Evolutionary conservation across 352 stramenopile species (phyloP).

Genomic region (Pythium brassicae): DNA sequence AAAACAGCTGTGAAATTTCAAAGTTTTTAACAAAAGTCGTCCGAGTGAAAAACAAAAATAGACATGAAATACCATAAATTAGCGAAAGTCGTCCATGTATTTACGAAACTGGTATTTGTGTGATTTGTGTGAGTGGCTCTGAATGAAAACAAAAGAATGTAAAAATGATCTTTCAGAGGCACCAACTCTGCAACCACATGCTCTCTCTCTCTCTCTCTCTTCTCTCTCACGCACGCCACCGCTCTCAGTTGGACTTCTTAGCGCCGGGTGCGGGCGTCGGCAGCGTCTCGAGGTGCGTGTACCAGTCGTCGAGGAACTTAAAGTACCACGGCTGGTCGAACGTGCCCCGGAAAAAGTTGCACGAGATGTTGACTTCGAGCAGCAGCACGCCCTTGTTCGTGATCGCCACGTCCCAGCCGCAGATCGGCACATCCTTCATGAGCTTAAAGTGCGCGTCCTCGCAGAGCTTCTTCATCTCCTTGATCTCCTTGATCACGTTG

Average conservation of each 20-base stretch:
- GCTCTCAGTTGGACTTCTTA: conserved; percentile 40
- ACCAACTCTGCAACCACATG: neutral
- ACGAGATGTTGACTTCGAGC: conserved; percentile 91
- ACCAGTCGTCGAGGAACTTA: conserved; percentile 84
- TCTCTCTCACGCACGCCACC: neutral
- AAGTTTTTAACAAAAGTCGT: neutral
- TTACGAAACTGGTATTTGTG: too few relatives aligned
- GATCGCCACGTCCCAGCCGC: conserved; percentile 91
- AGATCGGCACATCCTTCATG: conserved; percentile 90
- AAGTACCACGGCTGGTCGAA: conserved; percentile 90
- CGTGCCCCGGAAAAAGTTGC: conserved; percentile 93
- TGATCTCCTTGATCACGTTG: conserved; percentile 86
- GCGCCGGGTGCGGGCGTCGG: conserved; percentile 21
- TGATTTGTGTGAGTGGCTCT: too few relatives aligned
- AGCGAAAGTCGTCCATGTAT: too few relatives aligned
- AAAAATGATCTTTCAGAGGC: neutral
- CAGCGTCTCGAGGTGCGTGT: conserved; percentile 61
- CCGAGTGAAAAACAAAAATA: neutral
- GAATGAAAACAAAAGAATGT: too few relatives aligned
- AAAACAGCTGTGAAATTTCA: neutral
- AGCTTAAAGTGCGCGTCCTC: conserved; percentile 87
- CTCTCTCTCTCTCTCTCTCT: too few relatives aligned
- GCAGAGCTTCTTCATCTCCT: conserved; percentile 79
- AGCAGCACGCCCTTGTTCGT: conserved; percentile 88
- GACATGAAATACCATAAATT: neutral